Conservation (phyloP, 345 rosid genomes). For the Populus alba region DNA sequence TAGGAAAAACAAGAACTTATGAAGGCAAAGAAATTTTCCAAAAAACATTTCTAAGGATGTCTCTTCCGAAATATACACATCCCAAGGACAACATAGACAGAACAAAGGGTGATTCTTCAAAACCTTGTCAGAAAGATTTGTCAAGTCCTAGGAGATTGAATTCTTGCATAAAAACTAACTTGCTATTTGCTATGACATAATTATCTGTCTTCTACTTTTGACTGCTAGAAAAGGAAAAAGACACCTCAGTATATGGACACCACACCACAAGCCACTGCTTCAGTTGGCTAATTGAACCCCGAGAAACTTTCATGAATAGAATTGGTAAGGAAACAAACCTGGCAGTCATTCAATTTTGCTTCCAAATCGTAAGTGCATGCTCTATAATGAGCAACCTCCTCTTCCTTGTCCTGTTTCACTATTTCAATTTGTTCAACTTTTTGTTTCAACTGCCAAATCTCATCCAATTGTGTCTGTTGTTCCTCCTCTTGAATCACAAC, state of each 20-base stretch:
- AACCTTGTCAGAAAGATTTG: too few relatives aligned
- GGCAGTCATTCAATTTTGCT: conserved; percentile 14
- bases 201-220: not conserved
- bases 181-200: not conserved
- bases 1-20: too few relatives aligned
- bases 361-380: conserved; percentile 1
- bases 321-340: conserved; percentile 1
- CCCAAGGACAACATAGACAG: too few relatives aligned
- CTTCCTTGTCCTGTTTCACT: conserved; percentile 10
- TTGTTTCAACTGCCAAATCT: conserved; percentile 11
- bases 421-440: conserved; percentile 1
- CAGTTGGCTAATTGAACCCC: not conserved
- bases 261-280: not conserved
- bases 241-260: not conserved
- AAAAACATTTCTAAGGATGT: too few relatives aligned
- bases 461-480: not conserved
- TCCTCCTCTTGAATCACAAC: not conserved
- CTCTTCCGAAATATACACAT: too few relatives aligned
- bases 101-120: too few relatives aligned
- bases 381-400: conserved; percentile 1
- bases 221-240: not conserved
- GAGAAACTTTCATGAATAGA: not conserved
- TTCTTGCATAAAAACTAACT: too few relatives aligned
- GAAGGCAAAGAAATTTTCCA: too few relatives aligned
- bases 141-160: too few relatives aligned